Percentiles rank a stretch among this genome's conserved stretches.
phyloP scores from a whole-genome alignment of 148 eudicot species.

The Persicaria tinctoria region DNA sequence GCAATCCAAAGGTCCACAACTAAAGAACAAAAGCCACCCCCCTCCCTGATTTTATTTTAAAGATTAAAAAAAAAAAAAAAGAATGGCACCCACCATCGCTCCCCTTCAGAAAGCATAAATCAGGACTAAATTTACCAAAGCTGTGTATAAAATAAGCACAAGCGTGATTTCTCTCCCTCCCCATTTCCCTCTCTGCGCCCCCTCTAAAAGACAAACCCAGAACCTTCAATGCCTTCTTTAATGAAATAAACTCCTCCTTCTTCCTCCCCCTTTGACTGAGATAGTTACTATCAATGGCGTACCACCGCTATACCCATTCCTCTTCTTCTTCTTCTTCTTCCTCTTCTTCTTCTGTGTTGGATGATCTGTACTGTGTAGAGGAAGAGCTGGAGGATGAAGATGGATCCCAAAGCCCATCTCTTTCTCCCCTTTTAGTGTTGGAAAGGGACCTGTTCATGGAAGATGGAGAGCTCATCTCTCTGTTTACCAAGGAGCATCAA shows the following conservation, averaged over 20 bases:
- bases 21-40: not conserved
- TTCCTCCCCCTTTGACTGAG: not conserved
- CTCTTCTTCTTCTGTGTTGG: constrained; percentile 20
- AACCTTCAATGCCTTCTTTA: no score
- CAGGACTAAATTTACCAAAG: not conserved
- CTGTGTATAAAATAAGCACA: constrained; percentile 35
- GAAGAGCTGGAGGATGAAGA: constrained; percentile 17
- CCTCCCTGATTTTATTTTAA: not conserved
- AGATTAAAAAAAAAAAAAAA: not conserved
- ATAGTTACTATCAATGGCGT: not conserved
- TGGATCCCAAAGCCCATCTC: constrained; percentile 3
- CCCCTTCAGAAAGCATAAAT: not conserved
- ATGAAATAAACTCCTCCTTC: not conserved
- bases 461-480: constrained; percentile 52
- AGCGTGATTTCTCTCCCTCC: constrained; percentile 35
- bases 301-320: constrained; percentile 25
- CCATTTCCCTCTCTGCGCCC: not conserved
- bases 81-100: not conserved
- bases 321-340: constrained; percentile 21
- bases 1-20: not conserved
- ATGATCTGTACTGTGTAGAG: constrained; percentile 62
- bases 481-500: constrained; percentile 46
- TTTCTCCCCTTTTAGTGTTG: constrained; percentile 21
- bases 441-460: constrained; percentile 53
- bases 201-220: not conserved